These are phyloP conservation scores for Seiridium cupressi DNA, from an alignment of 2,329 filamentous ascomycete species.

Conservation along the genomic window DNA sequence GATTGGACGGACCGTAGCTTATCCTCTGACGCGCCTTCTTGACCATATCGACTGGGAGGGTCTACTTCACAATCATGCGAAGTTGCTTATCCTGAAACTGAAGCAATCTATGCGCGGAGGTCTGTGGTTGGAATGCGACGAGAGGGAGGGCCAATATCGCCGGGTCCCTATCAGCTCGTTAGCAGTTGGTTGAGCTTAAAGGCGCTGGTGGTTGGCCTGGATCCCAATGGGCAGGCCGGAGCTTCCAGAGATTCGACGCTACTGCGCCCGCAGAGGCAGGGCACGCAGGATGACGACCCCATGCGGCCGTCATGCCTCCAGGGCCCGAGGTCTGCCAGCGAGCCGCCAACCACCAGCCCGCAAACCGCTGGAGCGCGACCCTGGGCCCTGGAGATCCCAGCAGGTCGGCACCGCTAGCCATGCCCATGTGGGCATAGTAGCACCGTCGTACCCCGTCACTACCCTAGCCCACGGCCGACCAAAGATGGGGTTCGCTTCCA, in stretches of 20 bases:
- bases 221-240: background rate
- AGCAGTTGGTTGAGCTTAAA: background rate
- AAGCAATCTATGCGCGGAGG: background rate
- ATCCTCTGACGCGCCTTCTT: conserved; percentile 65
- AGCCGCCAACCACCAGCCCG: background rate
- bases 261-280: background rate
- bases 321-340: background rate
- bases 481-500: background rate
- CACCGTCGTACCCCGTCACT: background rate
- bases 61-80: conserved; percentile 4
- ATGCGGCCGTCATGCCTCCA: background rate
- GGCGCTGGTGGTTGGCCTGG: background rate
- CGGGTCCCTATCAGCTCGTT: background rate
- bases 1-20: conserved; percentile 56
- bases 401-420: background rate
- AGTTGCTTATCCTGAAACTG: background rate
- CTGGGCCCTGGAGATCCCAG: conserved; percentile 6
- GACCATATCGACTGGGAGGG: conserved; percentile 45
- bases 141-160: background rate
- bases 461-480: too few relatives aligned
- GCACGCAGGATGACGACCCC: background rate
- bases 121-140: background rate
- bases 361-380: background rate
- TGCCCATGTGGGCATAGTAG: background rate
- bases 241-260: conserved; percentile 7